These are phyloP conservation scores for Coniferiporia sulphurascens DNA, from an alignment of 1,284 basidiomycete species.

Conservation along the genomic window DNA sequence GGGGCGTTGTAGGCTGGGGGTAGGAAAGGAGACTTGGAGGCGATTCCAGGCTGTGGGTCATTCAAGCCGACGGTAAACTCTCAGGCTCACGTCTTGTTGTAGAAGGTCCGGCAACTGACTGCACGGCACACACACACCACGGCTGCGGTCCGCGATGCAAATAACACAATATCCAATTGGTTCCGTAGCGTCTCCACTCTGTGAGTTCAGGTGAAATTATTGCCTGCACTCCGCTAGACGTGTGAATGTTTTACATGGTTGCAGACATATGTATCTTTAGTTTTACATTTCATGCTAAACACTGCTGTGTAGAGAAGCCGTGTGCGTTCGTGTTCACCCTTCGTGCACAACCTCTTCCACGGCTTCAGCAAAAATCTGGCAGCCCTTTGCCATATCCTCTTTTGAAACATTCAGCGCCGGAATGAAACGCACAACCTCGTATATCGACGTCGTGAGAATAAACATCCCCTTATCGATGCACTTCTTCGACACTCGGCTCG, in stretches of 20 bases:
- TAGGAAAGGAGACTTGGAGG: neutral
- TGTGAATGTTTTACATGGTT: neutral
- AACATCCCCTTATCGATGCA: slow-evolving; percentile 83
- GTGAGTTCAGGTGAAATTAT: neutral
- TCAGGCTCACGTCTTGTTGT: neutral
- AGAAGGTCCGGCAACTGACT: neutral
- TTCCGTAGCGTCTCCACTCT: no score
- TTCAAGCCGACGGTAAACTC: no score
- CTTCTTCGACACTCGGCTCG: slow-evolving; percentile 70
- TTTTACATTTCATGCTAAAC: neutral
- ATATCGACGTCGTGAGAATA: slow-evolving; percentile 75
- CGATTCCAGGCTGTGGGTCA: neutral
- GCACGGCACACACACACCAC: neutral
- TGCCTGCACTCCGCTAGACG: no score
- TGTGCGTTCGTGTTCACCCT: slow-evolving; percentile 28
- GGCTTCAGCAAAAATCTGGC: slow-evolving; percentile 54
- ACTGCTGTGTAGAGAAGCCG: neutral
- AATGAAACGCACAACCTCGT: slow-evolving; percentile 79
- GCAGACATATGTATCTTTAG: neutral
- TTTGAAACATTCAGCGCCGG: slow-evolving; percentile 63
- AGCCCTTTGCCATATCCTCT: slow-evolving; percentile 57
- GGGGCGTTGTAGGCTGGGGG: neutral
- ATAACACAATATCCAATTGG: no score
- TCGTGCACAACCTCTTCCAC: slow-evolving; percentile 59
- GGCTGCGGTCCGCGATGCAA: neutral